Base-by-base conservation (phyloP, 768 basidiomycete genomes). In the Dendrothele bispora region DNA sequence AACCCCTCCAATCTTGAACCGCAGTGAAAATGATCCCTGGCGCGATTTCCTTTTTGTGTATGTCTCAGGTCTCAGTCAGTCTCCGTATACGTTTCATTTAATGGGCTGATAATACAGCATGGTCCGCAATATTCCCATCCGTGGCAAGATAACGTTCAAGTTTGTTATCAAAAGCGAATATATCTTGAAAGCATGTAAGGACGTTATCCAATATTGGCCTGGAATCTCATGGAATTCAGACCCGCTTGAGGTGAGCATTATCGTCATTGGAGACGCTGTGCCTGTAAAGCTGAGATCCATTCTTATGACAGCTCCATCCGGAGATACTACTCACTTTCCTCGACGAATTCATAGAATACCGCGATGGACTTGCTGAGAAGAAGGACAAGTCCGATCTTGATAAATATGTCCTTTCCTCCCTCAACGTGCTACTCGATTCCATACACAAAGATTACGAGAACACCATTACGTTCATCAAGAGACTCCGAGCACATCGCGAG, bases 211-310 rank as follows among this genome's bases (percentile, higher is more conserved):
- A 45, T 67, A 72, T 4, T 79, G 78, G 72, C 78, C 77, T 22
- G 82, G 82, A 14, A 65, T 83, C 21, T 83, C 82, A 7, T 85
- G 83, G 82, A 76, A 78, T 26, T 59, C 75, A 4, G 75, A 80
- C 24, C 80, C 80, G 6, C 67, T 84, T 8, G 75, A 79, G 63
- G 82, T 81, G 55, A 5, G 48, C 42, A 49, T 6, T 36, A 24
- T 22, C 28, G n/a, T 3, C 20, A 20, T 14, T 15, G 17, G 17
- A 14, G 3, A 10, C 18, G 2, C 18, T 29, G 11, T 34, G 35
- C 25, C 28, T 43, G 41, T 14, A 15, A 1, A 26, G 17, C 25
- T 49, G 36, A 45, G 43, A 48, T 17, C 17, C 11, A 15, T 10
- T 12, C 8, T 35, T 8, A 12, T 22, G 14, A 12, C 53, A 82